Conservation (phyloP, 164 flowering plant species). For the Litsea cubeba region DNA sequence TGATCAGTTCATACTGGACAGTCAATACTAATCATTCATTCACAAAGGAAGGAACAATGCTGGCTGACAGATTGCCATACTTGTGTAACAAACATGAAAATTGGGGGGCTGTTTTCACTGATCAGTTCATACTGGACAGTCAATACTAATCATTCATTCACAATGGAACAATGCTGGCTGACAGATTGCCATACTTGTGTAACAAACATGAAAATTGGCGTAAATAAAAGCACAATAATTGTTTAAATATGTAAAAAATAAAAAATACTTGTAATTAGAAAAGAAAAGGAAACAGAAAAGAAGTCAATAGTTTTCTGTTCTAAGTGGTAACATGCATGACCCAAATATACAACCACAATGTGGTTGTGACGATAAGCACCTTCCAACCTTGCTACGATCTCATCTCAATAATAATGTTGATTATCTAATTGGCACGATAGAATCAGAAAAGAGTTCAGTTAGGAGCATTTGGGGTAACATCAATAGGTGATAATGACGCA, state of each 20-base stretch:
- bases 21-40: slow-evolving; percentile 2
- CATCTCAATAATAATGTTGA: no score
- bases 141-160: neutral
- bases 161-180: neutral
- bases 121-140: slow-evolving; percentile 6
- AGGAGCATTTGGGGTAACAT: no score
- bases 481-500: no score
- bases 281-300: no score
- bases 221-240: neutral
- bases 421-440: no score
- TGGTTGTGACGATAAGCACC: no score
- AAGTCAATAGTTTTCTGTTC: no score
- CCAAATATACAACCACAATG: no score
- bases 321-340: no score
- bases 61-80: neutral
- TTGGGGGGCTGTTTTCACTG: slow-evolving; percentile 94
- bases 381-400: no score
- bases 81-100: neutral
- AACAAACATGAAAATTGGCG: neutral
- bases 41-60: neutral
- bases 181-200: neutral
- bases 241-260: neutral
- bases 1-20: slow-evolving; percentile 20
- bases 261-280: neutral
- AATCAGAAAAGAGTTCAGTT: no score